Percentiles rank a stretch among this genome's conserved stretches.
phyloP scores from a whole-genome alignment of 1,284 basidiomycete genomes.

The Thelephora terrestris region DNA sequence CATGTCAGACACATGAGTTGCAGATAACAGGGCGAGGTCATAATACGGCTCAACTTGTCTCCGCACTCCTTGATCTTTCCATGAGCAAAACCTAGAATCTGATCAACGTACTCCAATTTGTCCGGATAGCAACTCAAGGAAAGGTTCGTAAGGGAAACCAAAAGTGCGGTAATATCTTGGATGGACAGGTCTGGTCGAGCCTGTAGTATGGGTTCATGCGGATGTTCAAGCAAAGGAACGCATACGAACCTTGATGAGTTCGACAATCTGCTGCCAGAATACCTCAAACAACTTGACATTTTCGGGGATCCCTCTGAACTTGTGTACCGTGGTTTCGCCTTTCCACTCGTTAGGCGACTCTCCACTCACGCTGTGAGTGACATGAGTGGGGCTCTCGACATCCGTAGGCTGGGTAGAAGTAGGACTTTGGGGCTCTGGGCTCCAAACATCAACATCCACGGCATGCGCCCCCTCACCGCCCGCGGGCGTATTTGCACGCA shows the following conservation, averaged over 20 bases:
- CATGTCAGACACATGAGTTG: conserved; percentile 8
- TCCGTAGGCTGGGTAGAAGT: conserved; percentile 7
- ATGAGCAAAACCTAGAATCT: conserved; percentile 81
- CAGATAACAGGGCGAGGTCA: background rate
- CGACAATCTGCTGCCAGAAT: conserved; percentile 97
- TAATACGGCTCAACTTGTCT: conserved; percentile 45
- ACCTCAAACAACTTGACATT: conserved; percentile 91
- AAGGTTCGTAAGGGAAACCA: conserved; percentile 88
- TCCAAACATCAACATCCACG: conserved; percentile 19
- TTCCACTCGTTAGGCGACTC: conserved; percentile 32
- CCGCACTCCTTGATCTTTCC: conserved; percentile 78
- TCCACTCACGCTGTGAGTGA: conserved; percentile 22
- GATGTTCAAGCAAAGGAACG: conserved; percentile 1
- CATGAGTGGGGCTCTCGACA: conserved; percentile 5
- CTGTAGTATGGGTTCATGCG: conserved; percentile 30
- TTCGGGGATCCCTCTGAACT: conserved; percentile 89
- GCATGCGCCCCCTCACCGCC: conserved; percentile 15
- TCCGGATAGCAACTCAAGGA: conserved; percentile 94
- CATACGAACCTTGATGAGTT: conserved; percentile 76
- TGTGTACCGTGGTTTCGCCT: conserved; percentile 42
- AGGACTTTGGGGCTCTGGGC: conserved; percentile 21
- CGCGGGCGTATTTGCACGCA: conserved; percentile 36
- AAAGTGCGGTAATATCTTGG: conserved; percentile 88
- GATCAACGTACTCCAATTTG: conserved; percentile 89
- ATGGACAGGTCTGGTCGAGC: conserved; percentile 91